phyloP scores from a whole-genome alignment of 1,139 yeast genomes.

The Groenewaldozyma sp. region DNA sequence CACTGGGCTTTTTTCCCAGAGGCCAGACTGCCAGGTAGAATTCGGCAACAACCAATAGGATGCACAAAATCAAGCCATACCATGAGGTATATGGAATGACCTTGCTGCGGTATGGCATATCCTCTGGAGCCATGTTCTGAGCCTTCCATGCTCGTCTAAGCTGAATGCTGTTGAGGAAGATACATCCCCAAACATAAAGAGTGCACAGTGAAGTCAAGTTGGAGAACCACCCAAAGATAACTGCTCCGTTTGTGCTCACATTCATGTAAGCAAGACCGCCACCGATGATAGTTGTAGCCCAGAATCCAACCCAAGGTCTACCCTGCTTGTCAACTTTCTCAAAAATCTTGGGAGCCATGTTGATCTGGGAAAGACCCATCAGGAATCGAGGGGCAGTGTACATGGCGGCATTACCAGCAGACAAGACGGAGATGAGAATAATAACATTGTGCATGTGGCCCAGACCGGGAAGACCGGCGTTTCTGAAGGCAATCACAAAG shows the following conservation, averaged over 20 bases:
- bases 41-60: constrained; percentile 18
- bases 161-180: constrained; percentile 52
- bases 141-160: constrained; percentile 53
- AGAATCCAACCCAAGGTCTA: constrained; percentile 47
- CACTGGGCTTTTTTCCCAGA: constrained; percentile 15
- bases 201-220: constrained; percentile 72
- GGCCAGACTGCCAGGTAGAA: constrained; percentile 24
- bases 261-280: constrained; percentile 46
- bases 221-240: constrained; percentile 65
- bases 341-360: constrained; percentile 41
- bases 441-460: constrained; percentile 57
- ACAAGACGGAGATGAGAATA: constrained; percentile 51
- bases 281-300: constrained; percentile 36
- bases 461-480: constrained; percentile 57
- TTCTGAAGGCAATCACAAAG: constrained; percentile 52
- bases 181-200: constrained; percentile 56
- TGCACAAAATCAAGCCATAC: constrained; percentile 20
- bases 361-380: constrained; percentile 50
- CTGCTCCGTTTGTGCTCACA: constrained; percentile 49
- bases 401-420: constrained; percentile 67
- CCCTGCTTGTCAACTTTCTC: constrained; percentile 39
- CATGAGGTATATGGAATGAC: constrained; percentile 14
- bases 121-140: constrained; percentile 45
- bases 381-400: constrained; percentile 48
- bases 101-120: constrained; percentile 35